Percentiles rank a stretch among this genome's conserved stretches.
phyloP scores from a whole-genome alignment of 2,329 filamentous ascomycete genomes.

The Cyphellophora attinorum region DNA sequence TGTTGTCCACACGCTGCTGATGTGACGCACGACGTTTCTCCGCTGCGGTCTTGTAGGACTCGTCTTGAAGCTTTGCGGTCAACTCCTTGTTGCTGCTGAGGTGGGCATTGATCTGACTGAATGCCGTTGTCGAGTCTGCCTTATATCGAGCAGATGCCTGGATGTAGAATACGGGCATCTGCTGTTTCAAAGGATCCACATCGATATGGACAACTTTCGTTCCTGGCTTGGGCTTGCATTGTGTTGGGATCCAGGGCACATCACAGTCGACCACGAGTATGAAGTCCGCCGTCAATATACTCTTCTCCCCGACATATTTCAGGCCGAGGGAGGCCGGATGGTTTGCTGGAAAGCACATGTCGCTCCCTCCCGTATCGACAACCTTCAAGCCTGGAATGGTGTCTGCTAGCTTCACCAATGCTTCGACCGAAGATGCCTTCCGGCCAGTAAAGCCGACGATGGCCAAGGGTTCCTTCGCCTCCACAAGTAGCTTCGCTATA shows the following conservation, averaged over 20 bases:
- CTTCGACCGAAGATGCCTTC: conserved; percentile 30
- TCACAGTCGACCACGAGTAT: conserved; percentile 84
- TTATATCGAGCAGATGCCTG: conserved; percentile 55
- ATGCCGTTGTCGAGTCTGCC: conserved; percentile 53
- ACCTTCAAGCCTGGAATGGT: conserved; percentile 39
- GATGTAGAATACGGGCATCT: conserved; percentile 67
- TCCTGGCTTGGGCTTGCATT: conserved; percentile 47
- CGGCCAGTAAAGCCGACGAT: conserved; percentile 44
- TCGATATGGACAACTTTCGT: conserved; percentile 58
- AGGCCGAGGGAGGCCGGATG: conserved; percentile 56
- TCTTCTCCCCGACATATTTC: conserved; percentile 63
- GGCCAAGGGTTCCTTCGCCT: conserved; percentile 38
- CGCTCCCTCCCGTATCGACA: conserved; percentile 42
- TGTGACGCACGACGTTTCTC: conserved; percentile 6
- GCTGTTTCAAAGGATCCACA: conserved; percentile 55
- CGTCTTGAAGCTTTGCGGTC: conserved; percentile 27
- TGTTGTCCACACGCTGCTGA: neutral
- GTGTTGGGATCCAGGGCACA: conserved; percentile 86
- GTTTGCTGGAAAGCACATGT: conserved; percentile 41
- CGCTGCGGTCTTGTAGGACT: conserved; percentile 23
- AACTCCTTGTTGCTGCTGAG: conserved; percentile 41
- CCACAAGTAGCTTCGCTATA: conserved; percentile 34
- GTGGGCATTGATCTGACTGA: conserved; percentile 60
- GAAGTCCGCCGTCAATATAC: conserved; percentile 67
- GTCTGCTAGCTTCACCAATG: conserved; percentile 38